Percentiles rank a stretch among this genome's conserved stretches.
phyloP scores from a whole-genome alignment of 2,329 filamentous ascomycete genomes.

The Cladosporium sp. region DNA sequence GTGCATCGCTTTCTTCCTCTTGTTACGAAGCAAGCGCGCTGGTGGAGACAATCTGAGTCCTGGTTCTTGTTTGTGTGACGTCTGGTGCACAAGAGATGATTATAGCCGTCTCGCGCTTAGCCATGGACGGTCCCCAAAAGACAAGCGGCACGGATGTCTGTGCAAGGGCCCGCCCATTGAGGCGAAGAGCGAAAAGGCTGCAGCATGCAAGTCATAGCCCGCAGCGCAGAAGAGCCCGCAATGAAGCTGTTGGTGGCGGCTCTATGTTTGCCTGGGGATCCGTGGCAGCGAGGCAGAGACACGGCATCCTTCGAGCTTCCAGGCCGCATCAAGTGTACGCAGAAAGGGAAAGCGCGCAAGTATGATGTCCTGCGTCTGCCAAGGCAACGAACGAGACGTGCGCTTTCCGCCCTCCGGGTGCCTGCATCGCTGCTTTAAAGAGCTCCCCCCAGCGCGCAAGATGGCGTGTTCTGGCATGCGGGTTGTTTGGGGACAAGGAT shows the following conservation, averaged over 20 bases:
- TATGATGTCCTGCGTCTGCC: background rate
- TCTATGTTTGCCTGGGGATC: background rate
- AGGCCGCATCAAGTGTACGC: conserved; percentile 9
- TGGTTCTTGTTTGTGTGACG: conserved; percentile 7
- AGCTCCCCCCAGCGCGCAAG: conserved; percentile 1
- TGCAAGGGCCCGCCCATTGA: conserved; percentile 12
- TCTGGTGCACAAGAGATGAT: conserved; percentile 6
- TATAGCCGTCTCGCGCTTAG: background rate
- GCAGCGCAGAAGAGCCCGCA: background rate
- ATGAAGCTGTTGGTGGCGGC: conserved; percentile 1
- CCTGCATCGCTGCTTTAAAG: conserved; percentile 1
- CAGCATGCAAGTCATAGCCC: conserved; percentile 12
- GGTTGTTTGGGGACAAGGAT: conserved; percentile 24
- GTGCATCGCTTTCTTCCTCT: conserved; percentile 14
- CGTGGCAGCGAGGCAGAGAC: conserved; percentile 11
- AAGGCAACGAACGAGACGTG: background rate
- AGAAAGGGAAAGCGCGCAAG: background rate
- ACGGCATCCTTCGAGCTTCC: conserved; percentile 10
- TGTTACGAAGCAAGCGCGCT: background rate
- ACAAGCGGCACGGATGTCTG: background rate
- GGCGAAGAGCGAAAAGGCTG: conserved; percentile 5
- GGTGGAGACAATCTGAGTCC: background rate
- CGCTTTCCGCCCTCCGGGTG: background rate
- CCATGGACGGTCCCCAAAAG: background rate
- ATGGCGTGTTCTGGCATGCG: conserved; percentile 16